phyloP scores from a whole-genome alignment of 805 yeast species.

The Kodamaea leandrae region DNA sequence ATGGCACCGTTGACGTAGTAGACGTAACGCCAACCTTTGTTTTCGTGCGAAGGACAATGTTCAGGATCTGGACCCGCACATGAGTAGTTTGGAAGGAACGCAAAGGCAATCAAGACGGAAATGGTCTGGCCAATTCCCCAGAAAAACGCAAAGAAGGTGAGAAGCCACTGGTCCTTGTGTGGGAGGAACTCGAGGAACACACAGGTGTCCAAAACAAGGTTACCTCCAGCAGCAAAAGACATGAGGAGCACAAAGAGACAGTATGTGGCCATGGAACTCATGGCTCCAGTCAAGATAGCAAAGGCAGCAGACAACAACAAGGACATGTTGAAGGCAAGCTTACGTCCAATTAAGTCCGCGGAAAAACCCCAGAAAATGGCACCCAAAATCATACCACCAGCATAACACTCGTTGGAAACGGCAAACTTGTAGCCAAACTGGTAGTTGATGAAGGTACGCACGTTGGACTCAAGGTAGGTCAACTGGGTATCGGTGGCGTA shows the following conservation, averaged over 20 bases:
- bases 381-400: constrained; percentile 49
- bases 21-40: constrained; percentile 63
- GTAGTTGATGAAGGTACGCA: constrained; percentile 43
- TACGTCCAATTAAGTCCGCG: constrained; percentile 30
- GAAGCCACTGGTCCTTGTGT: constrained; percentile 47
- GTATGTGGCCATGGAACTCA: constrained; percentile 48
- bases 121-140: constrained; percentile 52
- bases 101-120: constrained; percentile 54
- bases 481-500: constrained; percentile 48
- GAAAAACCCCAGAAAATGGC: constrained; percentile 57
- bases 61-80: constrained; percentile 39
- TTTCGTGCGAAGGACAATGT: constrained; percentile 44
- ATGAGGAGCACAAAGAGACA: constrained; percentile 47
- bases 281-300: constrained; percentile 54
- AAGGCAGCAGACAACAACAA: constrained; percentile 48
- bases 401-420: constrained; percentile 33
- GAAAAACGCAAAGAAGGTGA: constrained; percentile 44
- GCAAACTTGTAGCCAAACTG: constrained; percentile 48
- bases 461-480: constrained; percentile 46
- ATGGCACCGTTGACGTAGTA: constrained; percentile 47
- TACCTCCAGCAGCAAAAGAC: constrained; percentile 54
- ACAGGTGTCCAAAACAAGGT: constrained; percentile 53
- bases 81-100: constrained; percentile 48
- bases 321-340: constrained; percentile 30
- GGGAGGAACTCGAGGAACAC: constrained; percentile 55